Evolutionary conservation across 257 asterid genomes (phyloP), one percentile per base, ranked within the genome.

Genomic region (Solanum corneliomulleri): DNA sequence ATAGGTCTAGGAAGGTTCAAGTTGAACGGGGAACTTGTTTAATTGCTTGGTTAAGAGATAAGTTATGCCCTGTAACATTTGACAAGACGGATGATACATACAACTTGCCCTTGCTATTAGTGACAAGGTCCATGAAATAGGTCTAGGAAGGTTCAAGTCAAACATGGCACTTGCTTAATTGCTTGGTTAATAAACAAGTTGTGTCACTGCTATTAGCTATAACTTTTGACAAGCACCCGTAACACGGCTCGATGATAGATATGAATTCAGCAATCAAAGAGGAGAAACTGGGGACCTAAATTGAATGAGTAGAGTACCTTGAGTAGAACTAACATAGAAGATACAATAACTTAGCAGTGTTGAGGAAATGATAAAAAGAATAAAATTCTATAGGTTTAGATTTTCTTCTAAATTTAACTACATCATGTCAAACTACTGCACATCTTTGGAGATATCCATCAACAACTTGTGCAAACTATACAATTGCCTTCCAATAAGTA

Each of bases 381-480:
- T 86, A 85, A 58, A 75, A 90, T 68, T 69, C 49, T 84, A 86
- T 69, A 83, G 74, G 78, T 72, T 69, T 56, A 39, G 86, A 60
- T 16, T 72, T 72, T 70, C 90, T 84, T 62, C 31, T 62, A 62
- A 87, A 77, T 88, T 88, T 47, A 47, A 87, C 93, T 86, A 25
- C 66, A 81, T 69, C 88, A 88, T 25, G 85, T 88, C 68, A 20
- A 49, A 80, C 68, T 64, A 64, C 88, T 91, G 86, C 90, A 86
- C 89, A 82, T 84, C 86, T 52, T 33, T 64, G 47, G 69, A 86
- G 89, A 85, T 75, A 85, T 75, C 41, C 35, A 76, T 62, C 72
- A 70, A 27, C 76, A 29, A 86, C 88, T 71, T 83, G 78, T 12
- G 86, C 93, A 92, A 90, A 89, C 97, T 94, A 90, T 95, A 95